These are phyloP conservation scores for Pseudocercospora eumusae DNA, from an alignment of 2,329 filamentous ascomycete genomes.

Conservation along the genomic window DNA sequence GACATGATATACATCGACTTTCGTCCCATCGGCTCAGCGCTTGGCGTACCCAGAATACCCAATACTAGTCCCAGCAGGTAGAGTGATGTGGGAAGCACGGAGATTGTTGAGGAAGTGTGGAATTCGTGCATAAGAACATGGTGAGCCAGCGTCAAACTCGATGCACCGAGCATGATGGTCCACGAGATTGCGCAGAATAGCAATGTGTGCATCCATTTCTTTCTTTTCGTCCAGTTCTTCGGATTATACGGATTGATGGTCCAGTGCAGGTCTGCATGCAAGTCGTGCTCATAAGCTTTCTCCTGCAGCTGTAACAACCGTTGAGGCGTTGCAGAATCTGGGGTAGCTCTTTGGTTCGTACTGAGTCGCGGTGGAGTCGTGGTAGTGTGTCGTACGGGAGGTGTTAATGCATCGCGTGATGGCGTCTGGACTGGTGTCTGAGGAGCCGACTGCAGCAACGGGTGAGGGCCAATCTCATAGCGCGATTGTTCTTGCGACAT, in stretches of 20 bases:
- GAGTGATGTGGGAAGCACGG: slow-evolving; percentile 59
- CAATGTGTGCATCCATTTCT: slow-evolving; percentile 39
- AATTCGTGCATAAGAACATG: slow-evolving; percentile 46
- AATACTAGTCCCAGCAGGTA: slow-evolving; percentile 65
- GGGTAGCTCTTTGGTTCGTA: neutral
- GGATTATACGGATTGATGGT: slow-evolving; percentile 37
- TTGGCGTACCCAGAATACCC: slow-evolving; percentile 68
- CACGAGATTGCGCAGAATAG: slow-evolving; percentile 42
- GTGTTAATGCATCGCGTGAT: neutral
- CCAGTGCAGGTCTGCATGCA: slow-evolving; percentile 23
- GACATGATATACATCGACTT: slow-evolving; percentile 68
- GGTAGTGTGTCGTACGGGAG: neutral
- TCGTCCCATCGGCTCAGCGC: slow-evolving; percentile 70
- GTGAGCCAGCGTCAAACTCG: slow-evolving; percentile 22
- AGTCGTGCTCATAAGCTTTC: slow-evolving; percentile 12
- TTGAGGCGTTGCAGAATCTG: neutral
- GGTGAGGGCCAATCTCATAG: neutral
- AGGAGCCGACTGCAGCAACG: neutral
- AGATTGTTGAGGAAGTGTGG: slow-evolving; percentile 53
- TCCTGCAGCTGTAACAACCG: neutral
- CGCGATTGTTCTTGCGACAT: neutral
- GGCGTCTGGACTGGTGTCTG: slow-evolving; percentile 1
- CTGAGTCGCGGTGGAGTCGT: neutral
- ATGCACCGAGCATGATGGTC: slow-evolving; percentile 34
- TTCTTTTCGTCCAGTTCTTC: slow-evolving; percentile 42